Conservation (phyloP, 345 rosid species). For the Gossypium raimondii region DNA sequence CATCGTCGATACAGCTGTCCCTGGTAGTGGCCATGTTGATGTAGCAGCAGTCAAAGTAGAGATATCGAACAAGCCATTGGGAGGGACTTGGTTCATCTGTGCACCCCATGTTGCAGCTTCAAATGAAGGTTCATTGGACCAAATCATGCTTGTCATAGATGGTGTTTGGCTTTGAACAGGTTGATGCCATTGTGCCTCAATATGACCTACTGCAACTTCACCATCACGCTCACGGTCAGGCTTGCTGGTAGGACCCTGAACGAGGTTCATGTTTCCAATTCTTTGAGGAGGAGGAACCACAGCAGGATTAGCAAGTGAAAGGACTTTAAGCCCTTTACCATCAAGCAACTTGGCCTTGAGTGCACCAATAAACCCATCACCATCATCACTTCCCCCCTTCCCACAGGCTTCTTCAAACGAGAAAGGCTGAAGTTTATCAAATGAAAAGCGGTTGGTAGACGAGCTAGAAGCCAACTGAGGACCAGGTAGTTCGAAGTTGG, state of each 20-base stretch:
- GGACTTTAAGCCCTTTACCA: constrained; percentile 29
- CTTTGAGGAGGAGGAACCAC: constrained; percentile 9
- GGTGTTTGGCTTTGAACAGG: neutral
- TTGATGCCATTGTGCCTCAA: constrained; percentile 21
- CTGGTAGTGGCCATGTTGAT: constrained; percentile 24
- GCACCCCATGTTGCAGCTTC: constrained; percentile 28
- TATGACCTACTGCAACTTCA: neutral
- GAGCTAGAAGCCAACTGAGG: constrained; percentile 20
- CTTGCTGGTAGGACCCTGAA: constrained; percentile 5
- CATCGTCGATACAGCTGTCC: constrained; percentile 9
- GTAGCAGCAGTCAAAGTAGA: constrained; percentile 4
- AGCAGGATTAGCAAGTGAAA: constrained; percentile 1
- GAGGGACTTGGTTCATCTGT: constrained; percentile 26
- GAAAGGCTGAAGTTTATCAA: constrained; percentile 37
- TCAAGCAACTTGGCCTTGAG: constrained; percentile 47
- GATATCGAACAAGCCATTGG: constrained; percentile 5
- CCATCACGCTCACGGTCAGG: constrained; percentile 10
- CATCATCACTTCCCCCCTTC: constrained; percentile 19
- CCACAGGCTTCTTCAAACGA: constrained; percentile 46
- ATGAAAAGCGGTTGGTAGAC: neutral
- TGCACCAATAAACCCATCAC: constrained; percentile 46
- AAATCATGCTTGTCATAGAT: constrained; percentile 11
- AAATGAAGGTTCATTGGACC: constrained; percentile 24
- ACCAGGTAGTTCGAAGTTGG: constrained; percentile 37
- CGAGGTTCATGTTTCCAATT: constrained; percentile 1